Base-by-base conservation (phyloP, 768 basidiomycete species). In the Suillus variegatus region DNA sequence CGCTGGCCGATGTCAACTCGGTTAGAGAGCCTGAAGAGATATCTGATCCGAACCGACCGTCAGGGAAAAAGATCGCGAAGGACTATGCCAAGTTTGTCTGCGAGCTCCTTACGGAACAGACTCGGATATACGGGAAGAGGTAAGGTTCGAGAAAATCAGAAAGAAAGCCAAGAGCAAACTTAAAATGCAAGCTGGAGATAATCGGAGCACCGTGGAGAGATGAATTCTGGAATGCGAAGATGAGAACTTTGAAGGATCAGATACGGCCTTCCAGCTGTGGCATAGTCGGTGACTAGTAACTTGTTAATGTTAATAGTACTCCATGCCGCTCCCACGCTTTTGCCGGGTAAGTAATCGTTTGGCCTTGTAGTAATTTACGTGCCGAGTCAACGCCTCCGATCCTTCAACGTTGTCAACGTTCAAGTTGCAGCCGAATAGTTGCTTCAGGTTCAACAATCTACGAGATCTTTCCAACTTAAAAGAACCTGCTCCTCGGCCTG, bases 161-260 rank as follows among this genome's bases (percentile, higher is more conserved):
- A 60, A 60, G 58, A 60, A 58, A 28, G 41, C 25, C 41, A 60
- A 60, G 58, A 20, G 13, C 41, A 60, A 43, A 60, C 58, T 60
- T 25, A 60, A 43, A 43, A 60, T 35, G 40, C 25, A 43, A n/a
- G 40, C 28, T 43, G 40, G 41, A 43, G 25, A 22, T 58, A 58
- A 58, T 18, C 18, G 18, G 43, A 28, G 9, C 18, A 6, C 25
- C 18, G 28, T 12, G 28, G 2, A 12, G 10, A 28, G 6, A 25
- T 49, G 22, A 22, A 13, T 41, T 60, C 57, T 60, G 57, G 58
- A 60, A 60, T 43, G 18, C 58, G 41, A 43, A 60, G 58, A 16
- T 14, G 12, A 16, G 54, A 51, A 51, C 14, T 3, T 28, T 52
- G 28, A 32, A 32, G 28, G 16, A 20, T 54, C 49, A 51, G 54